These are phyloP conservation scores for Cladosporium colombiae DNA, from an alignment of 2,329 filamentous ascomycete species.

Conservation along the genomic window DNA sequence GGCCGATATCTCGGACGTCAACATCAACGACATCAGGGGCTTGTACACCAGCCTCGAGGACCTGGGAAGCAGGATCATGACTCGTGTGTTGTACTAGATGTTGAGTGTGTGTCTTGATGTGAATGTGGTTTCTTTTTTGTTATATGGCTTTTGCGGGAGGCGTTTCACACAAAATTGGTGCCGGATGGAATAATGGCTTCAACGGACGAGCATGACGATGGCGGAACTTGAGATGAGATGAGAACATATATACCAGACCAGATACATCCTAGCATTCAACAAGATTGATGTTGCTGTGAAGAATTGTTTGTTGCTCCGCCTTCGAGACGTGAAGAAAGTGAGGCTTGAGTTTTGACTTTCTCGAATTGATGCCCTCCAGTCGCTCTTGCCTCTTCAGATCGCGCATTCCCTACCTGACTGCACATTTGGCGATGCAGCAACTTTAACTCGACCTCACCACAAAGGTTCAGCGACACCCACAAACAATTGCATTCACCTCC, in stretches of 20 bases:
- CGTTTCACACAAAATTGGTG: constrained; percentile 5
- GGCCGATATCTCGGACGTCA: constrained; percentile 92
- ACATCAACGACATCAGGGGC: constrained; percentile 77
- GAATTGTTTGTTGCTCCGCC: not conserved
- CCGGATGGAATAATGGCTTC: constrained; percentile 14
- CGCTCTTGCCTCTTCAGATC: not conserved
- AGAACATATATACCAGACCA: constrained; percentile 13
- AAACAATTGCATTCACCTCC: not conserved
- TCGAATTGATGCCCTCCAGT: not conserved
- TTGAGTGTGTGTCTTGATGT: not conserved
- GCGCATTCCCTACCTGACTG: not conserved
- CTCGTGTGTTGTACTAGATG: constrained; percentile 48
- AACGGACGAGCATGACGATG: constrained; percentile 19
- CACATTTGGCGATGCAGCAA: not conserved
- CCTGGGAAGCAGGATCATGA: constrained; percentile 54
- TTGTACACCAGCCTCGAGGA: constrained; percentile 81
- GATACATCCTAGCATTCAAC: constrained; percentile 20
- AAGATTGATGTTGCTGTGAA: constrained; percentile 10
- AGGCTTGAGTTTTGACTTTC: not conserved
- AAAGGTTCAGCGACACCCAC: not conserved
- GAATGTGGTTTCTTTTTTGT: not conserved
- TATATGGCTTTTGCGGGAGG: constrained; percentile 5
- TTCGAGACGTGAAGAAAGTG: constrained; percentile 1
- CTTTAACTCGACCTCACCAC: not conserved
- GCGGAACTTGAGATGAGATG: not conserved